Conservation (phyloP, 1,284 basidiomycete species). For the Schizophyllum commune region DNA sequence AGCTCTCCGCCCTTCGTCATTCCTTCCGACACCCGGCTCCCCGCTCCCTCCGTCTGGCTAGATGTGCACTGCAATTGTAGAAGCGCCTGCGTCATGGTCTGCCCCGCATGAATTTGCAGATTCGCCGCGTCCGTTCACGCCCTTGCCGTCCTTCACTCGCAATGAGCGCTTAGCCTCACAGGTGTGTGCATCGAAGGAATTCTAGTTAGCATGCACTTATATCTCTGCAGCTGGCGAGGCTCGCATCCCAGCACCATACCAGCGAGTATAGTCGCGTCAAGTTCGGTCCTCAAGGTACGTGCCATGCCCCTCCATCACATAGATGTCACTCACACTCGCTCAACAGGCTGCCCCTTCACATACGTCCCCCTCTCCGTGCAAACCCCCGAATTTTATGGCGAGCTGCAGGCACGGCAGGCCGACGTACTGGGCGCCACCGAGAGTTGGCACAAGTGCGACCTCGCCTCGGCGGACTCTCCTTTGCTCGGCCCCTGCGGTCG, state of each 20-base stretch:
- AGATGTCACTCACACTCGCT: background rate
- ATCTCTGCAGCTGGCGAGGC: slow-evolving; percentile 39
- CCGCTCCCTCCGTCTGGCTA: background rate
- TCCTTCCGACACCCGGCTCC: background rate
- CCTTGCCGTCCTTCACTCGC: background rate
- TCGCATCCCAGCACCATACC: slow-evolving; percentile 75
- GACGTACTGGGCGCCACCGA: background rate
- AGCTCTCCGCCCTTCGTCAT: background rate
- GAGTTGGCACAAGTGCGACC: slow-evolving; percentile 7
- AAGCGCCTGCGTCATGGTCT: too few relatives aligned
- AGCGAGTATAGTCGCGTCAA: slow-evolving; percentile 78
- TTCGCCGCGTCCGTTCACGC: too few relatives aligned
- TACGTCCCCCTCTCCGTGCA: slow-evolving; percentile 72
- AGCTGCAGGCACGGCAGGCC: slow-evolving; percentile 54
- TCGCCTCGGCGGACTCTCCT: slow-evolving; percentile 14
- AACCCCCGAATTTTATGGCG: slow-evolving; percentile 54
- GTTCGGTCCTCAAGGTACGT: slow-evolving; percentile 57
- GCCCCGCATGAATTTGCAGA: too few relatives aligned
- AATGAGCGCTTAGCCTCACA: slow-evolving; percentile 3
- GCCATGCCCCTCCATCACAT: background rate
- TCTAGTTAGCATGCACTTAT: background rate
- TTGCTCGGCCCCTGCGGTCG: slow-evolving; percentile 22
- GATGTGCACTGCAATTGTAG: too few relatives aligned
- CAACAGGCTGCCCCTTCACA: slow-evolving; percentile 41
- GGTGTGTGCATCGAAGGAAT: background rate